A percentile compares a stretch with the other conserved stretches of the same genome.
Conservation (phyloP, 345 rosid genomes). For the Clausena lansium region DNA sequence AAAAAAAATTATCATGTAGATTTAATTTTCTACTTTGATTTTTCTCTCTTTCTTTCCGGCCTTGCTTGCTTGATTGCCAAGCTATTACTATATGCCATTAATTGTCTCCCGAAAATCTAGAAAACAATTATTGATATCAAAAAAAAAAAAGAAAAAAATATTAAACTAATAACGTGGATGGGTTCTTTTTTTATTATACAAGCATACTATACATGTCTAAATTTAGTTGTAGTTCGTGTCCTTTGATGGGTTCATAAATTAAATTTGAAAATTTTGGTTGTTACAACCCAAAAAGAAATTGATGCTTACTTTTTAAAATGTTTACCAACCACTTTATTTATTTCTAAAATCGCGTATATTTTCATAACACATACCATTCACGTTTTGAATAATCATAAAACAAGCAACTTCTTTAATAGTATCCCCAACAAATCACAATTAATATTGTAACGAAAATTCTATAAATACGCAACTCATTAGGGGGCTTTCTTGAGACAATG, state of each 20-base stretch:
- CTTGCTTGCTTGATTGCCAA: slow-evolving; percentile 6
- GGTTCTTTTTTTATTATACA: too few species aligned
- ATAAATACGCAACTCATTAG: background rate
- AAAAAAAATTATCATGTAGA: background rate
- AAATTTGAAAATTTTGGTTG: too few species aligned
- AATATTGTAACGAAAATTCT: background rate
- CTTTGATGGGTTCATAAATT: too few species aligned
- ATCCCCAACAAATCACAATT: background rate
- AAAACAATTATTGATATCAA: background rate
- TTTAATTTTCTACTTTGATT: background rate
- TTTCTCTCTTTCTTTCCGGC: background rate
- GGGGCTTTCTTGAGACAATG: background rate
- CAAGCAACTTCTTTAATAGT: background rate
- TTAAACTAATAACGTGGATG: background rate
- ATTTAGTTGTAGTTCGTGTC: background rate
- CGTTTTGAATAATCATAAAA: background rate
- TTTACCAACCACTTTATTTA: too few species aligned
- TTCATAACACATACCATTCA: background rate
- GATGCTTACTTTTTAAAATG: too few species aligned
- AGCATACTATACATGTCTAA: background rate
- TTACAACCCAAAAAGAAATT: too few species aligned
- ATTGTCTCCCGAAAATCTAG: background rate
- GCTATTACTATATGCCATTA: background rate
- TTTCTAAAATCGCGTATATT: too few species aligned
- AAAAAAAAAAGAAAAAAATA: too few species aligned